Percentiles rank a stretch among this genome's conserved stretches.
Conservation (phyloP, 2,329 filamentous ascomycete species). For the Bipolaris gigantea region DNA sequence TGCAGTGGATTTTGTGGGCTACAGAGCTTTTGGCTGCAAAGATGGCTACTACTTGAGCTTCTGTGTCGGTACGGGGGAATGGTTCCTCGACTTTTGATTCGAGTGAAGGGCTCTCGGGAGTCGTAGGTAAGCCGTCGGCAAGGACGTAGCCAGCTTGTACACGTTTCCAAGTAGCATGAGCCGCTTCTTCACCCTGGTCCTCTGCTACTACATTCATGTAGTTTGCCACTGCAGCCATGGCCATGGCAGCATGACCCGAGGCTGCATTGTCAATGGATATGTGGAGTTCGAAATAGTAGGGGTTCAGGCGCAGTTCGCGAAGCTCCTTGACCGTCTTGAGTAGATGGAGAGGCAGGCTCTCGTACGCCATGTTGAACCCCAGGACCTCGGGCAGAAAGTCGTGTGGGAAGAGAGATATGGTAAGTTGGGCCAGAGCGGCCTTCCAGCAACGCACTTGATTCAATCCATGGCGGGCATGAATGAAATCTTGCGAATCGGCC, state of each 20-base stretch:
- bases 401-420: slow-evolving; percentile 53
- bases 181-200: slow-evolving; percentile 33
- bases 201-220: slow-evolving; percentile 43
- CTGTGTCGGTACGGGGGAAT: slow-evolving; percentile 15
- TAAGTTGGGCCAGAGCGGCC: slow-evolving; percentile 50
- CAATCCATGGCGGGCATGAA: slow-evolving; percentile 25
- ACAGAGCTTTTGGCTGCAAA: slow-evolving; percentile 46
- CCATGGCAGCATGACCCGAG: slow-evolving; percentile 55
- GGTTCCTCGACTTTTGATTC: slow-evolving; percentile 7
- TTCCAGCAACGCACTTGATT: slow-evolving; percentile 46
- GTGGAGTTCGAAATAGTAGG: slow-evolving; percentile 56
- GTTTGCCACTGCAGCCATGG: slow-evolving; percentile 39
- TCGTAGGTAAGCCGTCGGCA: slow-evolving; percentile 30
- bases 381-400: slow-evolving; percentile 56
- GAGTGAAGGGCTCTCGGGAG: slow-evolving; percentile 22
- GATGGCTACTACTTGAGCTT: slow-evolving; percentile 28
- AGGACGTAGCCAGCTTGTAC: slow-evolving; percentile 51
- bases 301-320: slow-evolving; percentile 48
- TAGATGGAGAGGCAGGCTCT: slow-evolving; percentile 47
- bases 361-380: slow-evolving; percentile 56
- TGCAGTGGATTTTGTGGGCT: slow-evolving; percentile 48
- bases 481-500: slow-evolving; percentile 37
- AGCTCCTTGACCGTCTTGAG: slow-evolving; percentile 50
- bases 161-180: slow-evolving; percentile 45
- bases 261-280: slow-evolving; percentile 56